These are phyloP conservation scores for Boletellus ananas DNA, from an alignment of 768 basidiomycete genomes.

Conservation along the genomic window DNA sequence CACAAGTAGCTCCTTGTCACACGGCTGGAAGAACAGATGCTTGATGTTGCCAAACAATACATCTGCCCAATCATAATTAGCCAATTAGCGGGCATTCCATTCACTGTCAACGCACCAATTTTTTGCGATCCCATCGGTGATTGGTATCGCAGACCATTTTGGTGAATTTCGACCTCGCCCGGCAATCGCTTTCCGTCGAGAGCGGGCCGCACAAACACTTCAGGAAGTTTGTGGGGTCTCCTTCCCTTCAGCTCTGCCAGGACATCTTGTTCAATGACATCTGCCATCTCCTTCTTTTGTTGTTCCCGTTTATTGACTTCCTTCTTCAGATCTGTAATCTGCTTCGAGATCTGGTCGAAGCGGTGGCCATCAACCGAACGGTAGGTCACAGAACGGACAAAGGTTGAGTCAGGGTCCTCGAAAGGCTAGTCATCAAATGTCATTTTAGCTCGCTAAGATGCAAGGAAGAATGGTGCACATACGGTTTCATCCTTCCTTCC, in stretches of 20 bases:
- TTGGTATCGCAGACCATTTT: constrained; percentile 92
- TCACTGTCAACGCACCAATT: constrained; percentile 58
- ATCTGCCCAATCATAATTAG: constrained; percentile 45
- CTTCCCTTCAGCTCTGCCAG: constrained; percentile 87
- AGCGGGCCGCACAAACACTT: constrained; percentile 91
- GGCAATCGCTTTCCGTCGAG: constrained; percentile 92
- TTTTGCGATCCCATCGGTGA: constrained; percentile 85
- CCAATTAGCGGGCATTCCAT: neutral
- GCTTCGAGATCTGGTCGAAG: constrained; percentile 83
- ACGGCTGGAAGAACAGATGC: constrained; percentile 98
- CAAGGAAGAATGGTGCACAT: constrained; percentile 13
- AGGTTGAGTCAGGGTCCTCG: constrained; percentile 94
- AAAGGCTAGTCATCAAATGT: constrained; percentile 58
- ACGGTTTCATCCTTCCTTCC: constrained; percentile 99
- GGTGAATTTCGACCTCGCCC: constrained; percentile 98
- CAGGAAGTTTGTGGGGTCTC: constrained; percentile 79
- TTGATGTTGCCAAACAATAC: constrained; percentile 96
- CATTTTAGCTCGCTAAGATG: constrained; percentile 4
- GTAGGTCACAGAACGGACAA: constrained; percentile 93
- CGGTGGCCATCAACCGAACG: constrained; percentile 87
- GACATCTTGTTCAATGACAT: constrained; percentile 92
- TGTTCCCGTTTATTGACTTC: constrained; percentile 96
- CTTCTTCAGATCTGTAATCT: constrained; percentile 94
- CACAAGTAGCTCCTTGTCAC: constrained; percentile 92
- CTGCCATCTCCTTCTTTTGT: constrained; percentile 97